These are phyloP conservation scores for barley (Hordeum vulgare) DNA, from an alignment of 176 grass and related monocot species.

Conservation along the genomic window DNA sequence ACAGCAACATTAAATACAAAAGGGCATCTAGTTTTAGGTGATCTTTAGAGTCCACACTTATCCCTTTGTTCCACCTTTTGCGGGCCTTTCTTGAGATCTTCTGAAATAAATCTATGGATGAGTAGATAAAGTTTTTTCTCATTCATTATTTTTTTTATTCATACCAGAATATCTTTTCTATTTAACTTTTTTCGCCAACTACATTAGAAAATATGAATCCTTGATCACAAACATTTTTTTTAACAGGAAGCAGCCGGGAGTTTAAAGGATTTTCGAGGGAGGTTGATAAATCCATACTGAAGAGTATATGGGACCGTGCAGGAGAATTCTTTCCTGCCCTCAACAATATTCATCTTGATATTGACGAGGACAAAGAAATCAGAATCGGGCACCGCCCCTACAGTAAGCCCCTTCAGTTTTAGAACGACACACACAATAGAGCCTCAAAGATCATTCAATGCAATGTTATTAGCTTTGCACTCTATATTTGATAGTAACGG, in stretches of 20 bases:
- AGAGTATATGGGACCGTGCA: constrained; percentile 84
- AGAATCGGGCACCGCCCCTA: constrained; percentile 90
- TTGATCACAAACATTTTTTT: background rate
- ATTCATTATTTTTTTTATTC: background rate
- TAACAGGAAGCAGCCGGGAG: constrained; percentile 85
- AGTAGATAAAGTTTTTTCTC: background rate
- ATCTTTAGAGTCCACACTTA: constrained; percentile 4
- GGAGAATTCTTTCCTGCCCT: constrained; percentile 77
- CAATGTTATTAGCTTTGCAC: background rate
- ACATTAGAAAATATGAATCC: background rate
- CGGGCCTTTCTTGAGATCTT: background rate
- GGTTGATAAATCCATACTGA: constrained; percentile 62
- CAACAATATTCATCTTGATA: constrained; percentile 53
- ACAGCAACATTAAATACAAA: constrained; percentile 65
- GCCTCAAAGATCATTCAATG: constrained; percentile 12
- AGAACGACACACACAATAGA: background rate
- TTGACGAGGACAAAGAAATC: constrained; percentile 45
- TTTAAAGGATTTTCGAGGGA: constrained; percentile 86
- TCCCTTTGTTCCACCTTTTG: constrained; percentile 20
- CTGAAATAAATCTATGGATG: background rate
- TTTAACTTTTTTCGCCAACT: background rate
- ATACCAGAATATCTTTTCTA: background rate
- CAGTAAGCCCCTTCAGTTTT: constrained; percentile 43
- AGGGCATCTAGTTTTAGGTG: constrained; percentile 81
- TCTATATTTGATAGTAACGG: background rate